phyloP scores from a whole-genome alignment of 371 early-diverging fungal genomes.

The Rhizopus sp. region DNA sequence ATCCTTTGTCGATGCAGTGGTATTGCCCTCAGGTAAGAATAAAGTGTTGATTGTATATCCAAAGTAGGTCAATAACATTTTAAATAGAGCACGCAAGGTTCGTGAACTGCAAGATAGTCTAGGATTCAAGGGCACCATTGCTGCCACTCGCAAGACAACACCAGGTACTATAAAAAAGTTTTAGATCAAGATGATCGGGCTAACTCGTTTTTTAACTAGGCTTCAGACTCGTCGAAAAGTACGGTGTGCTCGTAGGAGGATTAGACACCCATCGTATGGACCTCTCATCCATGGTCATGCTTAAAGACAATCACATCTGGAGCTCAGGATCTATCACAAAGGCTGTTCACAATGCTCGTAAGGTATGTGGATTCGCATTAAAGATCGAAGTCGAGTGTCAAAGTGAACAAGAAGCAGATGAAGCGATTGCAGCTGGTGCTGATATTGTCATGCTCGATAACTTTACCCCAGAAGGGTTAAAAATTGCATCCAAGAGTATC shows the following conservation, averaged over 20 bases:
- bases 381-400: constrained; percentile 98
- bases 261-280: constrained; percentile 97
- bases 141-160: constrained; percentile 98
- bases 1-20: constrained; percentile 94
- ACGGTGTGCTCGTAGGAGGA: constrained; percentile 96
- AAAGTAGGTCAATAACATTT: not conserved
- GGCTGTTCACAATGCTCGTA: constrained; percentile 82
- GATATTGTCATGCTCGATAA: constrained; percentile 96
- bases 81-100: constrained; percentile 61
- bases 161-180: constrained; percentile 65
- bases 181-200: constrained; percentile 2
- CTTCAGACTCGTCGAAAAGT: constrained; percentile 96
- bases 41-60: not conserved
- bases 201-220: constrained; percentile 42
- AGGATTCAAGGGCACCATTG: constrained; percentile 86
- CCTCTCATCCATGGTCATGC: constrained; percentile 97
- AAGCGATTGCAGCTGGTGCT: constrained; percentile 96
- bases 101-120: constrained; percentile 67
- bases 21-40: constrained; percentile 78
- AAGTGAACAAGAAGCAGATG: constrained; percentile 89
- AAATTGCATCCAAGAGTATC: constrained; percentile 66
- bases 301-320: constrained; percentile 99
- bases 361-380: constrained; percentile 87
- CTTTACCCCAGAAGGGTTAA: constrained; percentile 67
- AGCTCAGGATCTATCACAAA: constrained; percentile 85